Conservation (phyloP, 176 grass and related monocot species). For the Zea luxurians region DNA sequence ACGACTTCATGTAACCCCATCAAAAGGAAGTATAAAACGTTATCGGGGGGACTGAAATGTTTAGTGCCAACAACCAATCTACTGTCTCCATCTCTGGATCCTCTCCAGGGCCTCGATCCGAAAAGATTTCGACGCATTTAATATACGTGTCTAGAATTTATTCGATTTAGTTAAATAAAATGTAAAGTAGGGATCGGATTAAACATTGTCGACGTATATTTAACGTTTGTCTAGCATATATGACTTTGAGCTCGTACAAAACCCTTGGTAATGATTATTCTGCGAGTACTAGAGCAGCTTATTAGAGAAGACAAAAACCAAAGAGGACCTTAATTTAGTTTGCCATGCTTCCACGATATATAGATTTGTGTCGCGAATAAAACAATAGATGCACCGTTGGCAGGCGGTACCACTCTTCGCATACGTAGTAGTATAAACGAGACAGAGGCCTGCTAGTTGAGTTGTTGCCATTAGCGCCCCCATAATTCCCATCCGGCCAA, state of each 20-base stretch:
- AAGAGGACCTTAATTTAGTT: background rate
- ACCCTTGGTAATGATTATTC: background rate
- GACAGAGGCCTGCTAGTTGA: background rate
- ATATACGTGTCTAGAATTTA: too few species aligned
- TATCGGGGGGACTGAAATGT: background rate
- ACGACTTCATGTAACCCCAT: background rate
- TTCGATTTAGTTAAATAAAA: too few species aligned
- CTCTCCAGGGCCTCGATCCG: too few species aligned
- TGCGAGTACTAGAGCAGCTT: background rate
- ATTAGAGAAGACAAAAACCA: background rate
- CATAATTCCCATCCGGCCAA: background rate
- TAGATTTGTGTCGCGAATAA: background rate
- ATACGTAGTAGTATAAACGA: too few species aligned
- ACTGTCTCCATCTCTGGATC: background rate
- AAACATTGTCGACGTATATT: too few species aligned
- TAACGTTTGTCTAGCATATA: too few species aligned
- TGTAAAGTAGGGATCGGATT: too few species aligned
- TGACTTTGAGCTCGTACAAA: background rate
- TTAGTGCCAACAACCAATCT: slow-evolving; percentile 6
- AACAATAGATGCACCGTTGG: background rate
- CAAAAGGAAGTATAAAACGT: background rate
- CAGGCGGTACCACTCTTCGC: background rate
- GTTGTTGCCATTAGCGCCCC: background rate
- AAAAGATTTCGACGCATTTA: too few species aligned
- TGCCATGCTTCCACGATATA: background rate